Evolutionary conservation across 1,284 basidiomycete genomes (phyloP).

Genomic region (Ustilago xerochloae): DNA sequence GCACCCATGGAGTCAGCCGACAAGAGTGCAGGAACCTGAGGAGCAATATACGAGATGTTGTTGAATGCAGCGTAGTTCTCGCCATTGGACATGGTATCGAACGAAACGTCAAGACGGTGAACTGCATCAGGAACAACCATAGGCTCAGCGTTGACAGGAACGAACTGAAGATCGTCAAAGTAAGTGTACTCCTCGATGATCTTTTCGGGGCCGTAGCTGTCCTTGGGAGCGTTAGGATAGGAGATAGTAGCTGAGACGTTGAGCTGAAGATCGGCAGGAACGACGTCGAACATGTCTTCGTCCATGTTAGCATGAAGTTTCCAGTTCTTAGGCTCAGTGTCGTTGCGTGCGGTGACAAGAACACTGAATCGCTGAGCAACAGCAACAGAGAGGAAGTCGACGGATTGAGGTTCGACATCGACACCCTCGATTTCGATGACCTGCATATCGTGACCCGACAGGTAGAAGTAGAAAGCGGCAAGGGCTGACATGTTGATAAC

Average conservation of each 20-base stretch:
- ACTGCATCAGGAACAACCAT: slow-evolving; percentile 68
- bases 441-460: slow-evolving; percentile 47
- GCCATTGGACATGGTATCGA: slow-evolving; percentile 70
- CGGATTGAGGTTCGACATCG: slow-evolving; percentile 33
- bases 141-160: slow-evolving; percentile 66
- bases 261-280: slow-evolving; percentile 57
- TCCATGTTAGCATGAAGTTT: slow-evolving; percentile 91
- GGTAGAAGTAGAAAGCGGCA: slow-evolving; percentile 55
- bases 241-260: slow-evolving; percentile 60
- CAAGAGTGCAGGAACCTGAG: slow-evolving; percentile 57
- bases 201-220: slow-evolving; percentile 35
- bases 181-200: slow-evolving; percentile 58
- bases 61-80: slow-evolving; percentile 69
- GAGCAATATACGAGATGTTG: slow-evolving; percentile 72
- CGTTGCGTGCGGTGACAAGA: slow-evolving; percentile 76
- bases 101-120: slow-evolving; percentile 69
- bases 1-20: slow-evolving; percentile 44
- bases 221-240: slow-evolving; percentile 41
- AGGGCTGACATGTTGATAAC: slow-evolving; percentile 72
- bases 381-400: slow-evolving; percentile 45
- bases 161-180: slow-evolving; percentile 70
- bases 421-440: slow-evolving; percentile 61
- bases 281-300: slow-evolving; percentile 70
- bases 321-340: slow-evolving; percentile 81
- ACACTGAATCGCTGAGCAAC: slow-evolving; percentile 58